phyloP scores from a whole-genome alignment of 768 basidiomycete species.

The Hygrocybe coccinea region DNA sequence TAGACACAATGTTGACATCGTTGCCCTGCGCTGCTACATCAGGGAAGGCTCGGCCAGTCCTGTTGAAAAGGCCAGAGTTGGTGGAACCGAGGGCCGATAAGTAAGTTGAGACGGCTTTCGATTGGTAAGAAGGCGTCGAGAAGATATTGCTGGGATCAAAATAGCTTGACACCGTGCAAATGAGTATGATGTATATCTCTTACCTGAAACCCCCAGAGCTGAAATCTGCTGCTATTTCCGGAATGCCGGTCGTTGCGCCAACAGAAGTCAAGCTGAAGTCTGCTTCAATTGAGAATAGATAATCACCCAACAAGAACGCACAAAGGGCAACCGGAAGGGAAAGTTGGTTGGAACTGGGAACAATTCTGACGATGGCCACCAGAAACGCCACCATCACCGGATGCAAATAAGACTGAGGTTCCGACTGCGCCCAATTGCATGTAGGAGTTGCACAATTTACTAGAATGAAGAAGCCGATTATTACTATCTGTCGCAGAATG shows the following conservation, averaged over 20 bases:
- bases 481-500: background rate
- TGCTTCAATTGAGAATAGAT: background rate
- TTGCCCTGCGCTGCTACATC: conserved; percentile 23
- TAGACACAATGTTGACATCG: conserved; percentile 20
- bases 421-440: conserved; percentile 45
- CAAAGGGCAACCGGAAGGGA: conserved; percentile 47
- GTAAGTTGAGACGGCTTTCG: conserved; percentile 22
- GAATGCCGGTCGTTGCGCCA: conserved; percentile 41
- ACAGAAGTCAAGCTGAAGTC: conserved; percentile 5
- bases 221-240: conserved; percentile 42
- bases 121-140: conserved; percentile 25
- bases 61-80: conserved; percentile 42
- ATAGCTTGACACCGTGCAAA: background rate
- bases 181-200: conserved; percentile 23
- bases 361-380: background rate
- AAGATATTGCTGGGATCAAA: conserved; percentile 12
- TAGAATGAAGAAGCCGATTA: conserved; percentile 5
- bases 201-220: conserved; percentile 50
- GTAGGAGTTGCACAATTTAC: conserved; percentile 27
- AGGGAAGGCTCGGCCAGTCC: conserved; percentile 30
- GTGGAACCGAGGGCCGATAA: conserved; percentile 22
- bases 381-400: conserved; percentile 46
- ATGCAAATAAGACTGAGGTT: conserved; percentile 43
- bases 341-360: conserved; percentile 37
- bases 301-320: conserved; percentile 8